Base-by-base conservation (phyloP, 2,329 filamentous ascomycete genomes). In the Geoglossum cookeanum region DNA sequence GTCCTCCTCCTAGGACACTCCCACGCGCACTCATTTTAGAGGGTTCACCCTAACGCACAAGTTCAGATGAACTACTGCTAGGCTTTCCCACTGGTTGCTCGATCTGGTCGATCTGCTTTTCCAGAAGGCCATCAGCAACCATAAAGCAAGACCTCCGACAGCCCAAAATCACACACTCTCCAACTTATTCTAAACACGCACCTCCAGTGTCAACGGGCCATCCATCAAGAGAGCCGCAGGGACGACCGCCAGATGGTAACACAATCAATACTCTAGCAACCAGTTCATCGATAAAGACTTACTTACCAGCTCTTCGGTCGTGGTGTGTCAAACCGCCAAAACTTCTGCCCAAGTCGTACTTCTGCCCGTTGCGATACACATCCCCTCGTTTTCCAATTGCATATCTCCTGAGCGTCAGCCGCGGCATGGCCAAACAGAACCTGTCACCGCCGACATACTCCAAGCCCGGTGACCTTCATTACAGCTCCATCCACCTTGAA, bases 401-500 rank as follows among this genome's bases (percentile, higher is more conserved):
- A 11, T 17, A 9, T n/a, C 30, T 33, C 13, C 6, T 15, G n/a
- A 17, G 22, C 5, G 6, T 30, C 15, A 53, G 32, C 5, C 22
- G 15, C 15, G 13, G 7, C 32, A 53, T 53, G 49, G 49, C 29
- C 37, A 53, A 53, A 37, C 49, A 33, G 11, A 5, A 13, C 30
- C 30, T 17, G 37, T 33, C 49, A 22, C 22, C 49, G 13, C 13
- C 49, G 49, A 13, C 13, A 35, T 35, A 33, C 7, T 8, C 33
- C n/a, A 53, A 66, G 56, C 64, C 65, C 57, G 66, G 66, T 58
- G 70, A 72, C 49, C 60, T 66, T 32, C 69, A 71, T n/a, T 67
- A 68, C 58, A 69, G 70, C 44, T 69, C 74, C 58, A 68, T 71
- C 53, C 70, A 75, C 27, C 61, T 75, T 32, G 65, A 72, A 55